Conservation (phyloP, 75 land plant genomes). For the Chamaecyparis obtusa region DNA sequence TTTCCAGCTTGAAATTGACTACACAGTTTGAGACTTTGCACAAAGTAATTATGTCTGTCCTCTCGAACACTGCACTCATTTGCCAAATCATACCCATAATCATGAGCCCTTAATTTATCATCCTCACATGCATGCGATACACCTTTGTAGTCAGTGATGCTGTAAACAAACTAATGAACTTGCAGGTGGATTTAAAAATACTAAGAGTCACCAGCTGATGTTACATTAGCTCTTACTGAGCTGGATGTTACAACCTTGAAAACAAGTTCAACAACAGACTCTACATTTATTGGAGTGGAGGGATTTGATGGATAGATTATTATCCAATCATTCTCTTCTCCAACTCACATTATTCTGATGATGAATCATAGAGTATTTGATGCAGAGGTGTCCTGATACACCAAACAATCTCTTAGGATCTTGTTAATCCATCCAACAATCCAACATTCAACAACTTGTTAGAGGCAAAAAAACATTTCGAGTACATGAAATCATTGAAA, state of each 20-base stretch:
- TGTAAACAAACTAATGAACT: slow-evolving; percentile 56
- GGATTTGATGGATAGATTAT: no score
- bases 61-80: background rate
- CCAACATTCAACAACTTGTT: no score
- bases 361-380: no score
- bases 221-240: slow-evolving; percentile 68
- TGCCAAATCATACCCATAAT: background rate
- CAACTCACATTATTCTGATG: no score
- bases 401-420: no score
- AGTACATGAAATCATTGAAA: no score
- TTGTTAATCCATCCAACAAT: no score
- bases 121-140: background rate
- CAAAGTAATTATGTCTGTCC: background rate
- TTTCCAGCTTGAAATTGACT: background rate
- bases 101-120: background rate
- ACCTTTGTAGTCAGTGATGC: no score
- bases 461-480: no score
- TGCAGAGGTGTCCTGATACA: no score
- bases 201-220: slow-evolving; percentile 51
- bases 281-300: slow-evolving; percentile 64
- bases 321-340: no score
- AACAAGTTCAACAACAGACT: slow-evolving; percentile 50
- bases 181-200: slow-evolving; percentile 82
- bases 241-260: slow-evolving; percentile 81
- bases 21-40: background rate